A percentile compares a stretch with the other conserved stretches of the same genome.
These are phyloP conservation scores for Amphibolis antarctica DNA, from an alignment of 106 monocot genomes.

Conservation along the genomic window DNA sequence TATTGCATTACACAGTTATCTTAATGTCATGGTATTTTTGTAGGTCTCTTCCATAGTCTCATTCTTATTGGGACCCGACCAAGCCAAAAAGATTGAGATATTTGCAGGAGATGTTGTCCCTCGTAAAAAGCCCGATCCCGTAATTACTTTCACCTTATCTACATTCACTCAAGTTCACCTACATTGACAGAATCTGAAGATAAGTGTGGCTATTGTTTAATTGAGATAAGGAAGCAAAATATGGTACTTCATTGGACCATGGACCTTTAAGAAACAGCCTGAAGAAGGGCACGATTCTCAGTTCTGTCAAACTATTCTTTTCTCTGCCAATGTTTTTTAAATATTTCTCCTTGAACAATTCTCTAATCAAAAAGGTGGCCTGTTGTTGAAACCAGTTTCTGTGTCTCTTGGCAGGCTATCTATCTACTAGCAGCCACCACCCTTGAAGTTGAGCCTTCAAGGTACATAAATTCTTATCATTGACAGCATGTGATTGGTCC, in stretches of 20 bases:
- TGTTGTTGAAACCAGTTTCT: neutral
- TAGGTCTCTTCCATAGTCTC: constrained; percentile 98
- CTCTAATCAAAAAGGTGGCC: neutral
- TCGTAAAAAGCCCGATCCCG: constrained; percentile 96
- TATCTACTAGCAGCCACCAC: constrained; percentile 74
- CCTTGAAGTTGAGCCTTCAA: constrained; percentile 75
- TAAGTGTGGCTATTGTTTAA: too few species aligned
- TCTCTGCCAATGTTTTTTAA: too few species aligned
- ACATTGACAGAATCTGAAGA: neutral
- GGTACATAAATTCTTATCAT: constrained; percentile 23
- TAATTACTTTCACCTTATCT: constrained; percentile 15
- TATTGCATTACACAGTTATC: neutral
- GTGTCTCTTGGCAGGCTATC: constrained; percentile 63
- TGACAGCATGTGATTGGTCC: neutral
- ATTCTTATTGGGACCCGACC: constrained; percentile 65
- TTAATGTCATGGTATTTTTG: neutral
- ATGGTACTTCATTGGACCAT: too few species aligned
- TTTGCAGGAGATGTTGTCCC: constrained; percentile 99
- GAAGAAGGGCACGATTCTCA: too few species aligned
- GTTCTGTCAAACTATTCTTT: too few species aligned
- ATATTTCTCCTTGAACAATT: too few species aligned
- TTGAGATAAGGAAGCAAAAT: too few species aligned
- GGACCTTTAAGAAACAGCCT: too few species aligned
- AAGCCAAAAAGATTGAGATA: constrained; percentile 75
- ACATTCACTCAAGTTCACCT: neutral